A percentile compares a stretch with the other conserved stretches of the same genome.
These are phyloP conservation scores for Perkinsus olseni DNA, from an alignment of 169 alveolate species.

Conservation along the genomic window DNA sequence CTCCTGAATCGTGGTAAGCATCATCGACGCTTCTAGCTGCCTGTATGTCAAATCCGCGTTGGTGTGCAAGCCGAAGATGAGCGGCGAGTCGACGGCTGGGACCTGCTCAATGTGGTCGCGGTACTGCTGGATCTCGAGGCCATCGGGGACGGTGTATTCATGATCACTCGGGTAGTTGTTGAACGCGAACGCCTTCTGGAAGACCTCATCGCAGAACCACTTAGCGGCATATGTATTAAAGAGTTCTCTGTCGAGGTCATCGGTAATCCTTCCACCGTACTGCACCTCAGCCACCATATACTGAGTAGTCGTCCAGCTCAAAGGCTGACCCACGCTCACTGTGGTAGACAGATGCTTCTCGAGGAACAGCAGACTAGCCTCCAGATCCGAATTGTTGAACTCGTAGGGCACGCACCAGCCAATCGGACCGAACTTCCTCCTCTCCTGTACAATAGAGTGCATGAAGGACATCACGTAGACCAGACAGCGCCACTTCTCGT, in stretches of 20 bases:
- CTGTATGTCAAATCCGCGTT: constrained; percentile 89
- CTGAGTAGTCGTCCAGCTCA: constrained; percentile 77
- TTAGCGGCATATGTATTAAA: constrained; percentile 81
- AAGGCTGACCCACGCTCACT: constrained; percentile 55
- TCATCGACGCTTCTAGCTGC: constrained; percentile 74
- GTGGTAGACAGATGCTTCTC: constrained; percentile 85
- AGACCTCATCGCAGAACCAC: constrained; percentile 46
- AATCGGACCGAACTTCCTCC: constrained; percentile 88
- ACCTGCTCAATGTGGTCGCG: constrained; percentile 68
- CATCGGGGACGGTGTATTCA: constrained; percentile 71
- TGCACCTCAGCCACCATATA: constrained; percentile 91
- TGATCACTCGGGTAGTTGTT: constrained; percentile 45
- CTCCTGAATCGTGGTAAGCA: constrained; percentile 76
- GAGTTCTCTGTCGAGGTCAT: constrained; percentile 83
- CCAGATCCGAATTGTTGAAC: constrained; percentile 88
- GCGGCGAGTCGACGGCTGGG: constrained; percentile 84
- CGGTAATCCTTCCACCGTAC: constrained; percentile 94
- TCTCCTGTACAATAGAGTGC: constrained; percentile 82
- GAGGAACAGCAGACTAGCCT: constrained; percentile 83
- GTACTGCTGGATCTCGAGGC: constrained; percentile 70
- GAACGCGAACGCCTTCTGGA: constrained; percentile 35
- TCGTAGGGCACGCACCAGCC: constrained; percentile 97
- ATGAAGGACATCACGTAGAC: constrained; percentile 80
- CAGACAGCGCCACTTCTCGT: constrained; percentile 83
- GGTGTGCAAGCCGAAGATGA: constrained; percentile 81